Conservation (phyloP, 2,329 filamentous ascomycete species). For the Diaporthe destruens region DNA sequence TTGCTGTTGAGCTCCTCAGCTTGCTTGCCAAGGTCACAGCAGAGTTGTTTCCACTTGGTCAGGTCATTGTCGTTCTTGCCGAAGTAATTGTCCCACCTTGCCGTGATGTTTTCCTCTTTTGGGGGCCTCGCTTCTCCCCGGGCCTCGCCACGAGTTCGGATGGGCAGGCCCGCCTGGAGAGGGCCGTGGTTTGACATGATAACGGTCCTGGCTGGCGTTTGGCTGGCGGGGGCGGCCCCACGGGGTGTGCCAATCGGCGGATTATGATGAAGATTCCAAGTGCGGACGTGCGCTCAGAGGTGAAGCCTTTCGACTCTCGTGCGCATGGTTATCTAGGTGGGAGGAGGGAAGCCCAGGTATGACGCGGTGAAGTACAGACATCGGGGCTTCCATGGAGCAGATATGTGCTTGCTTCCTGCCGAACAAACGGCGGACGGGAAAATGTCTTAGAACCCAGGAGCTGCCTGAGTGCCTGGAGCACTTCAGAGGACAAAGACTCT, state of each 20-base stretch:
- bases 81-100: conserved; percentile 50
- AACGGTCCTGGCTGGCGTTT: not conserved
- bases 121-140: conserved; percentile 30
- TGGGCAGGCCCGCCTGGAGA: not conserved
- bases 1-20: conserved; percentile 55
- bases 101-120: conserved; percentile 4
- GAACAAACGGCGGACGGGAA: not conserved
- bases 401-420: not conserved
- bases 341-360: not conserved
- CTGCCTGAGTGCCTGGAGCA: not conserved
- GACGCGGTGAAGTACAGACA: not conserved
- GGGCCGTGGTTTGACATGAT: not conserved
- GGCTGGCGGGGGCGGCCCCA: not conserved
- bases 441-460: not conserved
- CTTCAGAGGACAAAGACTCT: not conserved
- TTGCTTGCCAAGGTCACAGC: conserved; percentile 57
- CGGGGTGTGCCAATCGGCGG: too few relatives aligned
- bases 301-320: not conserved
- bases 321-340: not conserved
- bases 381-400: not conserved
- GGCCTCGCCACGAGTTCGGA: not conserved
- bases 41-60: conserved; percentile 59
- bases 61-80: conserved; percentile 49
- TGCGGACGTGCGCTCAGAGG: not conserved
- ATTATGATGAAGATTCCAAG: not conserved